Evolutionary conservation across 2,329 filamentous ascomycete species (phyloP).

Genomic region (Ophiostoma sp.): DNA sequence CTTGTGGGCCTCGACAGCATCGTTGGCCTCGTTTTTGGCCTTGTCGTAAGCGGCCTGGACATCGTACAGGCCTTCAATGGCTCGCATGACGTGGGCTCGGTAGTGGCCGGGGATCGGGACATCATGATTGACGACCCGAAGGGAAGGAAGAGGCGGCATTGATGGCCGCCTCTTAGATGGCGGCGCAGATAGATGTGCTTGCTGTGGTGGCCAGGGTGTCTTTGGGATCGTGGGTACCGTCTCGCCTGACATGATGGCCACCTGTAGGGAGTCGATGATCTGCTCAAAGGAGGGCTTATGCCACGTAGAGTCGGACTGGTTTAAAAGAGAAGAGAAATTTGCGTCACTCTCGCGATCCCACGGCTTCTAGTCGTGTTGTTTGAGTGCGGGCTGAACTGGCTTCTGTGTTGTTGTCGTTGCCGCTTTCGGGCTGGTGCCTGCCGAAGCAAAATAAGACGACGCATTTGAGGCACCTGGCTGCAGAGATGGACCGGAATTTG

Average conservation of each 20-base stretch:
- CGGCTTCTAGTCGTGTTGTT: conserved; percentile 4
- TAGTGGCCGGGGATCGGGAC: conserved; percentile 44
- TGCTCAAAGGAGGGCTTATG: conserved; percentile 47
- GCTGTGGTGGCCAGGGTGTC: not conserved
- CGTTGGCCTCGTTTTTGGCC: conserved; percentile 34
- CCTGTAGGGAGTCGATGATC: conserved; percentile 48
- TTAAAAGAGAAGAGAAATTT: not conserved
- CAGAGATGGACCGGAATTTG: not conserved
- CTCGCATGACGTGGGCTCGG: conserved; percentile 44
- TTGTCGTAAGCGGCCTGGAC: conserved; percentile 31
- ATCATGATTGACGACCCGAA: not conserved
- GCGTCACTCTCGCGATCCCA: not conserved
- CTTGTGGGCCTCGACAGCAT: conserved; percentile 36
- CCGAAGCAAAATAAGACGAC: not conserved
- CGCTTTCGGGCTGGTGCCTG: not conserved
- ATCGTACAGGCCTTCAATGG: conserved; percentile 41
- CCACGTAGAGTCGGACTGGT: conserved; percentile 35
- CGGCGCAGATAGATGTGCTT: not conserved
- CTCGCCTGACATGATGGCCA: conserved; percentile 43
- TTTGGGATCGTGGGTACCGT: not conserved
- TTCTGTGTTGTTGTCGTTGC: no score
- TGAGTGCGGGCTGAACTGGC: not conserved
- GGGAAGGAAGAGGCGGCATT: not conserved
- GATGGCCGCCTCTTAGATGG: not conserved
- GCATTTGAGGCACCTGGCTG: not conserved